These are phyloP conservation scores for Cydonia oblonga DNA, from an alignment of 331 rosid genomes.

Conservation along the genomic window DNA sequence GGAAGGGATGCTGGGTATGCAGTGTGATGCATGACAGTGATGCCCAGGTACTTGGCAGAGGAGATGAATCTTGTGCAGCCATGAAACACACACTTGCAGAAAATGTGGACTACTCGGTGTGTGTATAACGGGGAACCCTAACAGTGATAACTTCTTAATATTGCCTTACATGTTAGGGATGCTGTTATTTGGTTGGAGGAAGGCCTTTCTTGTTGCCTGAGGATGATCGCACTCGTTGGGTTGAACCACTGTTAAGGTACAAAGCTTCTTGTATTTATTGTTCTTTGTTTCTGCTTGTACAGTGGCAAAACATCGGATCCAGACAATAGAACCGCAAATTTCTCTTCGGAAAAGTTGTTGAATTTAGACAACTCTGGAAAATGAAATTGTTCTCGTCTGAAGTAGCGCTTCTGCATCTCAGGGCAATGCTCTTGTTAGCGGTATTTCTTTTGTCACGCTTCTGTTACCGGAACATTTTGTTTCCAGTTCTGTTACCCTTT, in stretches of 20 bases:
- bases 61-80: not conserved
- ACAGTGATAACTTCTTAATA: not conserved
- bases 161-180: not conserved
- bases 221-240: not conserved
- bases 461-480: too few species aligned
- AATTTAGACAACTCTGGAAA: not conserved
- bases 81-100: not conserved
- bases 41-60: not conserved
- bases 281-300: not conserved
- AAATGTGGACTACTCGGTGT: not conserved
- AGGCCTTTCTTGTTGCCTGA: not conserved
- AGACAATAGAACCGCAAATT: not conserved
- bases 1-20: not conserved
- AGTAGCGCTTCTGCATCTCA: not conserved
- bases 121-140: not conserved
- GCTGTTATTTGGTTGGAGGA: not conserved
- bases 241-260: not conserved
- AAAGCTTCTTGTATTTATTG: not conserved
- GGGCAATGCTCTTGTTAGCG: not conserved
- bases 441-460: not conserved
- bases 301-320: not conserved
- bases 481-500: too few species aligned
- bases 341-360: not conserved
- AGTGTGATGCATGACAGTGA: not conserved
- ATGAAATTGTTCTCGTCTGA: not conserved